Base-by-base conservation (phyloP, 2,329 filamentous ascomycete genomes). In the Cladophialophora yegresii region DNA sequence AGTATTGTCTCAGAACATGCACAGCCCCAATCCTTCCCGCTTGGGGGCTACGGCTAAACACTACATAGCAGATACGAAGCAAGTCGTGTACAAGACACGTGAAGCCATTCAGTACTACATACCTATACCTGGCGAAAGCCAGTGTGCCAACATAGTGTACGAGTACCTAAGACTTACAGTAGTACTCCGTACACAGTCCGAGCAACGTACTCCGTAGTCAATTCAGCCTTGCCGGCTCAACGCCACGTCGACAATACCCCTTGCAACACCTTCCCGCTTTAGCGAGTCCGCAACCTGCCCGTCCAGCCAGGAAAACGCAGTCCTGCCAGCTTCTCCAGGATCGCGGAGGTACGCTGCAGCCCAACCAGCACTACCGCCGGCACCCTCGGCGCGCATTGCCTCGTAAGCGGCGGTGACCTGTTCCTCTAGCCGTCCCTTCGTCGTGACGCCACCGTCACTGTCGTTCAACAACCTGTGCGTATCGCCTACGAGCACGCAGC, bases 251-350 rank as follows among this genome's bases (percentile, higher is more conserved):
- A 64, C 40, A 23, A 67, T 45, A 9, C 54, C 61, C 10, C 56
- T 23, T 13, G 50, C 28, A 7, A 68, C 61, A 20, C 54, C 66
- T 23, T 66, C 66, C 13, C 32, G 43, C 26, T 47, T 47, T 22
- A 68, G 43, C 28, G 63, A 43, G 7, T 20, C 40, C 8, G 47
- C 23, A 22, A 68, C 28, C 40, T 54, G 60, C 4, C 26, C 32
- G 12, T 68, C 64, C 2, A 68, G 22, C 66, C 66, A 68, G n/a
- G 43, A 40, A 45, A 60, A 58, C 3, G 56, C 58, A 43, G 13
- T 33, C 47, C 54, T 33, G 43, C 58, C 54, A 32, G 43, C 36
- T 5, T 20, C 26, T 13, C 36, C 47, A 22, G 16, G 43, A 6
- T 57, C 60, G n/a, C 47, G 22, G 10, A 36, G 43, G 50, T 62